Evolutionary conservation across 208 protist species (phyloP).

Genomic region (Trypanosomatidae sp.): DNA sequence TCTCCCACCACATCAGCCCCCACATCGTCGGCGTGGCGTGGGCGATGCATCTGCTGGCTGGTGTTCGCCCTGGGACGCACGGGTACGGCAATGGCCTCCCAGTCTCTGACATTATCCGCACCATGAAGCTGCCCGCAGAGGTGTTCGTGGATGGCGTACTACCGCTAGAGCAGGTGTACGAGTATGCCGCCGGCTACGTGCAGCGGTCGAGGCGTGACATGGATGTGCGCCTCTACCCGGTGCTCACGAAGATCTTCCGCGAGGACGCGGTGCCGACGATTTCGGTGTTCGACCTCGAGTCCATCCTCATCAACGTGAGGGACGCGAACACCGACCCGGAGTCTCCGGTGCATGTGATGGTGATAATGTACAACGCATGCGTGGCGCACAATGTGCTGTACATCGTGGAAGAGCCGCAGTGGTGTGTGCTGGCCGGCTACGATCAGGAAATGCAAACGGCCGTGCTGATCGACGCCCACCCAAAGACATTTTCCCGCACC

Average conservation of each 20-base stretch:
- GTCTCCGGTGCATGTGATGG: constrained; percentile 73
- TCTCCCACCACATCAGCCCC: constrained; percentile 78
- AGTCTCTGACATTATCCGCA: constrained; percentile 81
- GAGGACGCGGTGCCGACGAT: constrained; percentile 89
- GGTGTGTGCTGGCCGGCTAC: constrained; percentile 86
- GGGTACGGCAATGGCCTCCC: constrained; percentile 84
- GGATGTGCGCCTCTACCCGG: constrained; percentile 68
- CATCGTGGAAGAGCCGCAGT: constrained; percentile 73
- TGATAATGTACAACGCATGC: constrained; percentile 90
- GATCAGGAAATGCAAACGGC: constrained; percentile 85
- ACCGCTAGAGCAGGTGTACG: constrained; percentile 82
- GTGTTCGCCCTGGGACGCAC: constrained; percentile 59
- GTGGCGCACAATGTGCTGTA: constrained; percentile 89
- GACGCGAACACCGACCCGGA: constrained; percentile 76
- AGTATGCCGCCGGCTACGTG: constrained; percentile 76
- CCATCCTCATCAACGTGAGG: constrained; percentile 78
- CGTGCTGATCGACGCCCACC: constrained; percentile 81
- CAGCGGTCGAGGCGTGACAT: constrained; percentile 39
- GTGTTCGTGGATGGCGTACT: constrained; percentile 77
- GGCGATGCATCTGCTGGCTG: constrained; percentile 85
- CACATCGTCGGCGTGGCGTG: constrained; percentile 88
- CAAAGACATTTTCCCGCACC: constrained; percentile 81
- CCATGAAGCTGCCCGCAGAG: constrained; percentile 66
- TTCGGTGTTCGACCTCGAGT: constrained; percentile 87
- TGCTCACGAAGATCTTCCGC: constrained; percentile 83